A percentile compares a stretch with the other conserved stretches of the same genome.
Conservation (phyloP, 1,284 basidiomycete genomes). For the Entoloma clypeatum region DNA sequence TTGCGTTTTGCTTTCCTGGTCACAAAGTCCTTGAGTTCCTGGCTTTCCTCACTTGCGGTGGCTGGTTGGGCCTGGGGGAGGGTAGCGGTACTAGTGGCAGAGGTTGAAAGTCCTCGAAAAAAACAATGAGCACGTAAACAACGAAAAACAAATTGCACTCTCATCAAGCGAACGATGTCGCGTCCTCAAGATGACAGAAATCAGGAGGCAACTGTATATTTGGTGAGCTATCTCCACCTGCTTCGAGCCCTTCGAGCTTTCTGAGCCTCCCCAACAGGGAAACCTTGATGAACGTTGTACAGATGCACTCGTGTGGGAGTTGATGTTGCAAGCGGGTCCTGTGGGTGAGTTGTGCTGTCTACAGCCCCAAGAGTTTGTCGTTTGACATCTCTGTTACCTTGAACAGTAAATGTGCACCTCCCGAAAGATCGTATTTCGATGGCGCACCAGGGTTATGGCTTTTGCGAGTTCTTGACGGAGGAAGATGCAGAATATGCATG, state of each 20-base stretch:
- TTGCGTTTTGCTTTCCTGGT: too few species aligned
- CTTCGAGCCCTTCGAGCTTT: not conserved
- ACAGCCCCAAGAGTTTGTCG: not conserved
- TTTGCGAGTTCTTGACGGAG: constrained; percentile 98
- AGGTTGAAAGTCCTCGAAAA: constrained; percentile 3
- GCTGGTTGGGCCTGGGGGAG: too few species aligned
- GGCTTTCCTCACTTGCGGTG: too few species aligned
- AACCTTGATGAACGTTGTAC: constrained; percentile 95
- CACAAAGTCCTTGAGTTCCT: too few species aligned
- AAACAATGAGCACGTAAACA: constrained; percentile 4
- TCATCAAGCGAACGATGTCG: constrained; percentile 48
- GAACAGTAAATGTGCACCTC: constrained; percentile 92
- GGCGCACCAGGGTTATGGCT: constrained; percentile 97
- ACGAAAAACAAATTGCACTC: constrained; percentile 4
- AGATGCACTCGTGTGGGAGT: constrained; percentile 95
- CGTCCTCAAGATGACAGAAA: constrained; percentile 89
- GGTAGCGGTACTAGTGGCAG: not conserved
- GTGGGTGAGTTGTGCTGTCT: constrained; percentile 63
- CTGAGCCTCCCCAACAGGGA: constrained; percentile 51
- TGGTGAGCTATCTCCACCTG: constrained; percentile 57
- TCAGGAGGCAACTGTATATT: constrained; percentile 92
- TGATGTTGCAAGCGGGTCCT: constrained; percentile 98
- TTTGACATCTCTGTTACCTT: constrained; percentile 4
- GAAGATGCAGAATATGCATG: constrained; percentile 99
- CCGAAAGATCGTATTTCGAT: constrained; percentile 99